A percentile compares a stretch with the other conserved stretches of the same genome.
Conservation (phyloP, 345 rosid genomes). For the Syzygium oleosum region DNA sequence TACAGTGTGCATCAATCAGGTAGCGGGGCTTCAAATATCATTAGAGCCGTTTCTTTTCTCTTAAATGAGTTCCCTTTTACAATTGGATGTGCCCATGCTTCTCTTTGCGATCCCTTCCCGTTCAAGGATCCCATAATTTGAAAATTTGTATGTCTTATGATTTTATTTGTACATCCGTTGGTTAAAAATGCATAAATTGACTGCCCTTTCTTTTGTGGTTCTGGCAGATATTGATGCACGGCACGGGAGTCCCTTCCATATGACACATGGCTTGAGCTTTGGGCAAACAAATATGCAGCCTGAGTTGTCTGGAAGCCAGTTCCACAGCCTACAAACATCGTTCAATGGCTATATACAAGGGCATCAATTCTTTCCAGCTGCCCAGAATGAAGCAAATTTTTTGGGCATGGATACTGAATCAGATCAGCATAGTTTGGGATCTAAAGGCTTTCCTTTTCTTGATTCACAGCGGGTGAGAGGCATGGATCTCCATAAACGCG, state of each 20-base stretch:
- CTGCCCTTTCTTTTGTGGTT: conserved; percentile 18
- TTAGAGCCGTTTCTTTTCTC: conserved; percentile 1
- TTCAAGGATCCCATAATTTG: not conserved
- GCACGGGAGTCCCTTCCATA: conserved; percentile 35
- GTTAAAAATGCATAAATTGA: not conserved
- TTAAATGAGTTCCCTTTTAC: not conserved
- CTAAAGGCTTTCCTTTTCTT: conserved; percentile 37
- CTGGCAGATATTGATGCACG: conserved; percentile 55
- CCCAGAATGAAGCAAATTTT: conserved; percentile 51
- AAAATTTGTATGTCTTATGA: not conserved
- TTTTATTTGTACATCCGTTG: not conserved
- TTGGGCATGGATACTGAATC: conserved; percentile 56
- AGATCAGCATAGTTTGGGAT: conserved; percentile 33
- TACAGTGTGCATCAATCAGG: conserved; percentile 53
- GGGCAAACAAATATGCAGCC: conserved; percentile 41
- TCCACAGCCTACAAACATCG: conserved; percentile 45
- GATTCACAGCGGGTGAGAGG: conserved; percentile 38
- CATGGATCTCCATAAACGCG: conserved; percentile 36
- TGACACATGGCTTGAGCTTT: conserved; percentile 47
- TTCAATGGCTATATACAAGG: conserved; percentile 65
- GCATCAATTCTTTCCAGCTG: conserved; percentile 31
- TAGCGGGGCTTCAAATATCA: conserved; percentile 13
- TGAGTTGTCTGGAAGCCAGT: conserved; percentile 43
- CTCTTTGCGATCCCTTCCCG: not conserved
- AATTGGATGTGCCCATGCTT: not conserved